Conservation (phyloP, 345 rosid species). For the Lumnitzera littorea region DNA sequence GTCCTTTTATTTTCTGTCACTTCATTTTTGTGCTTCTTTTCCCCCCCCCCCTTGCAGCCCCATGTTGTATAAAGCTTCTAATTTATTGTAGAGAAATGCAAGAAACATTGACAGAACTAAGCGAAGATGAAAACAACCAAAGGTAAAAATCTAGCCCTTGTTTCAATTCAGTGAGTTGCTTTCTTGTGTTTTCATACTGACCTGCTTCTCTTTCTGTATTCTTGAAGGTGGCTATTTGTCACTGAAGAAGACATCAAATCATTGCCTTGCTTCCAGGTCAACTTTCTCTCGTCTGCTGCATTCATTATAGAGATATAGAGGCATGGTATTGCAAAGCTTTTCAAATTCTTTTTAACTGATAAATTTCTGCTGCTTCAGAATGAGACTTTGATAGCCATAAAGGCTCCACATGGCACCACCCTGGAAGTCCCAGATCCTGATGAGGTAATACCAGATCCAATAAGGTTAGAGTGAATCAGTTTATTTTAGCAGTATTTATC, state of each 20-base stretch:
- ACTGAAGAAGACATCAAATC: constrained; percentile 93
- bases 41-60: neutral
- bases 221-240: constrained; percentile 81
- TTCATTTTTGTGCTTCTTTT: neutral
- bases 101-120: constrained; percentile 73
- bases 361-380: constrained; percentile 35
- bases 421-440: constrained; percentile 99
- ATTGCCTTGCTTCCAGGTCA: constrained; percentile 88
- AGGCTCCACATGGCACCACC: constrained; percentile 99
- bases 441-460: constrained; percentile 52
- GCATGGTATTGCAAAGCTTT: too few species aligned
- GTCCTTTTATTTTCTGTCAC: constrained; percentile 18
- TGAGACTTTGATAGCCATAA: constrained; percentile 88
- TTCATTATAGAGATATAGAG: neutral
- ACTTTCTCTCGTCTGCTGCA: constrained; percentile 9
- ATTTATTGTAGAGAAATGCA: constrained; percentile 70
- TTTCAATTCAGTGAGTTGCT: too few species aligned
- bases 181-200: too few species aligned
- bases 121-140: constrained; percentile 83
- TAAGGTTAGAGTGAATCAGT: neutral
- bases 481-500: constrained; percentile 3
- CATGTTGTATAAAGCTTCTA: constrained; percentile 18
- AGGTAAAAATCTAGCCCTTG: constrained; percentile 34
- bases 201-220: neutral
- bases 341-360: too few species aligned